Evolutionary conservation across 2,329 filamentous ascomycete species (phyloP).

Genomic region (Ploettnerulaceae sp.): DNA sequence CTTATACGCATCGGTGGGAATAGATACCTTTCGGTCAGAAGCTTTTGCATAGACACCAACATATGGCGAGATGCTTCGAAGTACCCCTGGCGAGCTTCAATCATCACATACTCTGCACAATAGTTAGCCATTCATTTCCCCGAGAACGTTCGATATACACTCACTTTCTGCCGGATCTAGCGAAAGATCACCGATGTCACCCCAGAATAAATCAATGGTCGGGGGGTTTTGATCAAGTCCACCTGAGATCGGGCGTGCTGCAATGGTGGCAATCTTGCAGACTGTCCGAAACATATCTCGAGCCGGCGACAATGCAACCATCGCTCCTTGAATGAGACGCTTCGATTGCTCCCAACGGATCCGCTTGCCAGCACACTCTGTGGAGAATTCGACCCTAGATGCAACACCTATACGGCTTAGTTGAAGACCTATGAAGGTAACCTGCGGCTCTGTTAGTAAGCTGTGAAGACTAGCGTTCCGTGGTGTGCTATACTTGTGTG

Average conservation of each 20-base stretch:
- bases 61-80: slow-evolving; percentile 73
- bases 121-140: not conserved
- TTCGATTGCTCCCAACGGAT: slow-evolving; percentile 59
- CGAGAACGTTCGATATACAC: slow-evolving; percentile 35
- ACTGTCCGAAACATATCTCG: slow-evolving; percentile 58
- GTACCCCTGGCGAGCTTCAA: slow-evolving; percentile 69
- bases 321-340: slow-evolving; percentile 47
- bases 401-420: slow-evolving; percentile 60
- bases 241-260: slow-evolving; percentile 57
- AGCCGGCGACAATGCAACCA: slow-evolving; percentile 49
- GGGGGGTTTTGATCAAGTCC: slow-evolving; percentile 63
- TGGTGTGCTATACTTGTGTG: slow-evolving; percentile 50
- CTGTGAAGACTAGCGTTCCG: not conserved
- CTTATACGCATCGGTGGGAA: not conserved
- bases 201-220: slow-evolving; percentile 72
- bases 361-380: slow-evolving; percentile 55
- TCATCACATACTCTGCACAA: slow-evolving; percentile 52
- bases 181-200: slow-evolving; percentile 51
- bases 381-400: slow-evolving; percentile 66
- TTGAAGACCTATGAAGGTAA: slow-evolving; percentile 60
- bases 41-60: slow-evolving; percentile 63
- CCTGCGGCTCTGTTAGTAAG: slow-evolving; percentile 40
- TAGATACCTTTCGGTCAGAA: slow-evolving; percentile 31
- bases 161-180: slow-evolving; percentile 62
- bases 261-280: slow-evolving; percentile 68